Percentiles rank a stretch among this genome's conserved stretches.
Evolutionary conservation across 2,329 filamentous ascomycete species (phyloP).

Genomic region (Scedosporium minutisporum): DNA sequence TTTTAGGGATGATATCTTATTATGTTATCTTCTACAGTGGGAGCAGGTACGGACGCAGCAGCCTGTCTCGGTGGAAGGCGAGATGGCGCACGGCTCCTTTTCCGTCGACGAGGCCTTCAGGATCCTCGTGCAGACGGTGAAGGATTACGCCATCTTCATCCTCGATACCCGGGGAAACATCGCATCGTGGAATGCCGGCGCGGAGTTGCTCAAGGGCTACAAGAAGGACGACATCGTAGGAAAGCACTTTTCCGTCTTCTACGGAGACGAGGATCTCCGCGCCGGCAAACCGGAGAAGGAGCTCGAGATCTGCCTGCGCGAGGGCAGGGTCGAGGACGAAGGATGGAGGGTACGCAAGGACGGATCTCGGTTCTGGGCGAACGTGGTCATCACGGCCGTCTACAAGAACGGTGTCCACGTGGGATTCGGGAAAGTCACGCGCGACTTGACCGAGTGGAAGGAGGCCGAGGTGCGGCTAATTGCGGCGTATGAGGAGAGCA

Average conservation of each 20-base stretch:
- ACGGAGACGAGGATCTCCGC: conserved; percentile 38
- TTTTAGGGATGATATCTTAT: conserved; percentile 17
- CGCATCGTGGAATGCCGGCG: conserved; percentile 48
- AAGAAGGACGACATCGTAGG: conserved; percentile 43
- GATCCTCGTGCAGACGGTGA: conserved; percentile 51
- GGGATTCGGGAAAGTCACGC: conserved; percentile 49
- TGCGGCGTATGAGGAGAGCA: conserved; percentile 50
- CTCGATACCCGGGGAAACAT: conserved; percentile 46
- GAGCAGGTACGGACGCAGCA: conserved; percentile 12
- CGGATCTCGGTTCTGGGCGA: conserved; percentile 50
- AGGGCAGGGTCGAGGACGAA: conserved; percentile 48
- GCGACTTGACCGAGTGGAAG: conserved; percentile 46
- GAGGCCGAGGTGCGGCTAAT: conserved; percentile 45
- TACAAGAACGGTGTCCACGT: conserved; percentile 41
- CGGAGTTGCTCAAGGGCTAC: conserved; percentile 47
- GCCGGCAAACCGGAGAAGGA: conserved; percentile 40
- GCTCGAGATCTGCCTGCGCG: conserved; percentile 40
- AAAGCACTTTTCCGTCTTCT: conserved; percentile 48
- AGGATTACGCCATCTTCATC: conserved; percentile 55
- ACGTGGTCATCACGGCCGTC: conserved; percentile 48
- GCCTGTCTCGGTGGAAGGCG: conserved; percentile 9
- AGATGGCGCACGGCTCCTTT: conserved; percentile 16
- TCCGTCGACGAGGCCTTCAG: conserved; percentile 46
- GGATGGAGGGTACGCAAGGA: conserved; percentile 51
- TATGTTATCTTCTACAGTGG: conserved; percentile 24